Base-by-base conservation (phyloP, 2,329 filamentous ascomycete genomes). In the Penicillium sp. region DNA sequence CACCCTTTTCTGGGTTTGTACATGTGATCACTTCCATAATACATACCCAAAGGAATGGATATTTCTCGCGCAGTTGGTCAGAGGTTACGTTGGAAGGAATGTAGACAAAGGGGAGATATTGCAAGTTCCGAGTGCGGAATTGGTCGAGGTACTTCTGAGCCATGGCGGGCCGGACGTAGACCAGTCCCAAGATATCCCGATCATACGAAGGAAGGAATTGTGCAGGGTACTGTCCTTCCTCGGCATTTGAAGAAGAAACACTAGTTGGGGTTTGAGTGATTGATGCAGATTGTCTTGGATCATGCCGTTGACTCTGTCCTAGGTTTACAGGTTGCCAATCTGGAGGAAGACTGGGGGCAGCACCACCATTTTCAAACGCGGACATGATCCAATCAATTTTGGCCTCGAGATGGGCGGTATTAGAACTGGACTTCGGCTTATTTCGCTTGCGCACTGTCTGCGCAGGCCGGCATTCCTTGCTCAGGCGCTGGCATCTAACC, bases 401-500 rank as follows among this genome's bases (percentile, higher is more conserved):
- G 24, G 59, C 63, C 48, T 66, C 64, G 3, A 65, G 56, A 22
- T 61, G 55, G 5, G 60, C 56, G 7, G 57, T 60, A 40, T 52
- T 60, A 8, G 59, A 57, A 13, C 53, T 43, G 9, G 53, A 46
- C 9, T 51, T 52, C 17, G 60, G 64, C 38, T 60, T 65, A 43
- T 69, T 66, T 13, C 67, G 58, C 52, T 57, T 61, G 40, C 58
- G 54, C 12, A 53, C 59, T n/a, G 67, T 64, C 17, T 59, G 56
- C 8, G 70, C 67, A 10, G 72, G 68, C 17, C 64, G 61, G 52
- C 73, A 75, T 41, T 69, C 61, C 53, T 69, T 71, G 21, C 65
- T 65, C 1, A 75, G 58, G 5, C 72, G 69, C 42, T 68, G 60
- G 39, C 73, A 76, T 49, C 73, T 70, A 54, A n/a, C 13, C 19